Evolutionary conservation across 192 early-diverging fungal species (phyloP), one percentile per base, ranked within the genome.

Genomic region (Linnemannia elongata): DNA sequence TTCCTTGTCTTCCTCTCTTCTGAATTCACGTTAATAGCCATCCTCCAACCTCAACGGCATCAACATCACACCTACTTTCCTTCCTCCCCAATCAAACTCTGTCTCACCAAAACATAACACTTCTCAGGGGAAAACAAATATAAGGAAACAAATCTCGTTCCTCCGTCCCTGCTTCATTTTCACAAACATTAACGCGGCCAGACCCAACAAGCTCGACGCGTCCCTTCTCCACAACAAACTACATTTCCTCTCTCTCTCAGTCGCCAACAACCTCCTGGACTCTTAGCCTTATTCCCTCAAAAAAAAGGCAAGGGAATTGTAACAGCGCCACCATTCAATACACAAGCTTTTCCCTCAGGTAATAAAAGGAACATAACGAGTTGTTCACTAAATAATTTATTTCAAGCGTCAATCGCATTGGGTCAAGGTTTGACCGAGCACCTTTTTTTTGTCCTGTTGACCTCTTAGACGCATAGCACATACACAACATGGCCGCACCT

Each of bases 401-500:
- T 74, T 47, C 72, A 74, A 17, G 18, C 72, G 45, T 47, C 41
- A 2, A 20, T 74, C 45, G 12, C 45, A 33, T 2, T 33, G 27
- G 30, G 2, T 10, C 30, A 66, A 10, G 7, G 30, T 13, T 12
- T 24, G 3, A 35, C 33, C 8, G 5, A 76, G 15, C 24, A 76
- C 22, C 9, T 12, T 20, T 22, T 2, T 8, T 42, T 52, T 38
- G 8, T 38, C 24, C 35, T 33, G 10, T 24, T 55, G 2, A 18
- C 41, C 18, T 33, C 33, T 13, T 60, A 38, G 38, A 41, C 36
- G 42, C 10, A 38, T 39, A n/a, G 27, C 22, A 73, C 44, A 57
- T 35, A 20, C 49, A 7, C 83, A 81, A 39, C 60, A 86, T 86
- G 84, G 78, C 74, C 8, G 84, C 75, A 22, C 74, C 74, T 33